Evolutionary conservation across 2,329 filamentous ascomycete genomes (phyloP), one percentile per base, ranked within the genome.

Genomic region (Penicillium hordei): DNA sequence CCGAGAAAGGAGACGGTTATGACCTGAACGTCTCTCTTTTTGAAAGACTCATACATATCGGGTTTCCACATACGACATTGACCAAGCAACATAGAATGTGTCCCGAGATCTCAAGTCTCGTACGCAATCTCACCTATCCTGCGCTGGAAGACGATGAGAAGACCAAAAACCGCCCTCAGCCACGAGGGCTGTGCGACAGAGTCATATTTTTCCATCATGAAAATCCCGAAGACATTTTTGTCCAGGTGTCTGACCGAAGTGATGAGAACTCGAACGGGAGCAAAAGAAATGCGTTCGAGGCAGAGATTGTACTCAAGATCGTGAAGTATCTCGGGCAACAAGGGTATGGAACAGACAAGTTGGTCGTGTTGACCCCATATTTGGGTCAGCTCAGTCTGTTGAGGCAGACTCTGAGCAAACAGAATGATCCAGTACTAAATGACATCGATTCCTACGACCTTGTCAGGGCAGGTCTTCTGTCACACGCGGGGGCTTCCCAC

Each of bases 291-390:
- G 19, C 44, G 0, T 89, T 86, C 48, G 89, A 92, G 65, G 88
- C 80, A 0, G 70, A 84, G 0, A 88, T 92, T 81, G 81, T 89
- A 0, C 68, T 91, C 21, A 84, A 82, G 60, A 82, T 81, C 49
- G 83, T 92, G 1, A 81, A 80, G 6, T 91, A 90, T 62, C 73
- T 93, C 0, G 85, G 78, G 0, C 89, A 90, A 59, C 89, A 93
- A 62, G 88, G 88, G 0, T 92, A 91, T 65, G 79, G 80, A 4
- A 85, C 86, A 0, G 78, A 85, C 4, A 75, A 89, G 2, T 77
- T 91, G 12, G 88, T 90, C 0, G 76, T 93, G 0, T 70, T 92
- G 1, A 90, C 88, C 0, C 89, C 89, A 0, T 92, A 93, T 63
- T 76, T 91, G 0, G 89, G 88, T 0, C 89, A 91, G 62, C 70